Conservation (phyloP, 164 flowering plant species). For the Tinospora cordifolia region DNA sequence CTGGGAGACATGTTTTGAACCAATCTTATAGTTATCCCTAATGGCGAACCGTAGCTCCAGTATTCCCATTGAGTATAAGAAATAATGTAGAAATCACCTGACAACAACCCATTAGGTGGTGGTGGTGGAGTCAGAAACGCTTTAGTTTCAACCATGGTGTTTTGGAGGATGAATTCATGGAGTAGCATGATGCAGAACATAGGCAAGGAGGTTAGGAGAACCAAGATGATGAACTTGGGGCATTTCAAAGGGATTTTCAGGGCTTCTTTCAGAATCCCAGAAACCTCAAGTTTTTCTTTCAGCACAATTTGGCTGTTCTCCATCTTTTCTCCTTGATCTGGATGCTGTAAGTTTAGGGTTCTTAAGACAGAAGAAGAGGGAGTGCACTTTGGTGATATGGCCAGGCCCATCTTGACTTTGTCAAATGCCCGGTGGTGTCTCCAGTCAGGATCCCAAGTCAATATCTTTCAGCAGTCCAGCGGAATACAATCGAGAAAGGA, state of each 20-base stretch:
- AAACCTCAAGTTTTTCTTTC: conserved; percentile 16
- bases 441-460: not conserved
- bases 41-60: not conserved
- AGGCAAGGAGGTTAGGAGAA: conserved; percentile 20
- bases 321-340: not conserved
- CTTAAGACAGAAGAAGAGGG: not conserved
- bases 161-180: conserved; percentile 16
- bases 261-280: conserved; percentile 16
- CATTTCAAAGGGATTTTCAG: conserved; percentile 11
- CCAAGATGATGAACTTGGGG: conserved; percentile 17
- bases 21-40: not conserved
- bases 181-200: conserved; percentile 14
- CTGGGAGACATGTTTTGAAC: not conserved
- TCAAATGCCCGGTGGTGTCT: not conserved
- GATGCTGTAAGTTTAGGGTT: not conserved
- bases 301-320: conserved; percentile 7
- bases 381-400: not conserved
- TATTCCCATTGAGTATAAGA: not conserved
- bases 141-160: conserved; percentile 9
- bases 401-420: not conserved
- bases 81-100: not conserved
- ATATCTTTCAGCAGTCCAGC: too few relatives aligned
- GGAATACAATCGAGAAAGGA: too few relatives aligned
- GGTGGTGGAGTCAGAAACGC: not conserved
- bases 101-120: not conserved